Conservation (phyloP, 345 rosid genomes). For the Acer yangbiense region DNA sequence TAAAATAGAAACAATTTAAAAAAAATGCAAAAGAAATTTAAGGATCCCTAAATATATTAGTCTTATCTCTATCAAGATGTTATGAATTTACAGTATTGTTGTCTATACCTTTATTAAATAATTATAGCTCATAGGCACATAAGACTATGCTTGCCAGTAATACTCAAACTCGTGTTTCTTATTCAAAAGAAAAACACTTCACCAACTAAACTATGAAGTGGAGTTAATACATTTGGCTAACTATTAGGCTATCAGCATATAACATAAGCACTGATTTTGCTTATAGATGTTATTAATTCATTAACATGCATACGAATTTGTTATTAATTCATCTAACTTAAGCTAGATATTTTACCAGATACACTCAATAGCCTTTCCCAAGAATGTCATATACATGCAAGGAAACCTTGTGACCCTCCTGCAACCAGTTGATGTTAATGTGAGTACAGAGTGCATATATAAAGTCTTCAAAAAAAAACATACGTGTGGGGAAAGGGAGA, state of each 20-base stretch:
- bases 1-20: too few species aligned
- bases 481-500: not conserved
- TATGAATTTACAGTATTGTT: too few species aligned
- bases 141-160: too few species aligned
- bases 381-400: constrained; percentile 66
- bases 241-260: not conserved
- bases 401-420: constrained; percentile 79
- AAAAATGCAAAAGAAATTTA: too few species aligned
- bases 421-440: constrained; percentile 27
- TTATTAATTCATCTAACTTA: not conserved
- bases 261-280: not conserved
- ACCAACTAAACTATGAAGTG: not conserved
- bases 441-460: not conserved
- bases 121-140: too few species aligned
- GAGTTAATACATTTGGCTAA: not conserved
- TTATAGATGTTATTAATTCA: not conserved
- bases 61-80: too few species aligned
- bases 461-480: too few species aligned
- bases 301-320: too few species aligned
- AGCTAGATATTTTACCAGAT: constrained; percentile 64
- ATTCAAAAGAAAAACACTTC: not conserved
- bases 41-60: too few species aligned
- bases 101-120: too few species aligned
- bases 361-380: constrained; percentile 88
- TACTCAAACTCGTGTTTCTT: not conserved